These are phyloP conservation scores for Pythium scleroteichum DNA, from an alignment of 352 stramenopile genomes.

Conservation along the genomic window DNA sequence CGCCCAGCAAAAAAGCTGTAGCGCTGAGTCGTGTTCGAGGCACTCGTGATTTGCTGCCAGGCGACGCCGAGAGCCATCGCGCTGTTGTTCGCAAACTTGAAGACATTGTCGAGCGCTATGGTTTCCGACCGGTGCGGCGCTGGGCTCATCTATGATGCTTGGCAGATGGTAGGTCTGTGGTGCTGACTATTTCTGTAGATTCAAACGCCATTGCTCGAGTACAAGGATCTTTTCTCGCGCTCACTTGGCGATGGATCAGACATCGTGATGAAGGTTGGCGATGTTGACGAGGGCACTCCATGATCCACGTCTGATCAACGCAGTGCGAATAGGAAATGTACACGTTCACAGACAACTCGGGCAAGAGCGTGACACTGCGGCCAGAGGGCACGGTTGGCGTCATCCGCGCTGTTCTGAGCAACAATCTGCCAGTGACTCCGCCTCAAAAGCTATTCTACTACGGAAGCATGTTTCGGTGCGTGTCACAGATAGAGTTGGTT, in stretches of 20 bases:
- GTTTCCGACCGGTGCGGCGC: conserved; percentile 60
- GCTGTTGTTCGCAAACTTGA: conserved; percentile 62
- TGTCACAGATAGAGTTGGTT: too few relatives aligned
- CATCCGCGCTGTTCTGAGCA: conserved; percentile 76
- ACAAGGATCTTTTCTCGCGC: conserved; percentile 81
- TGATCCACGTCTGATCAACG: background rate
- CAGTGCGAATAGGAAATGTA: conserved; percentile 78
- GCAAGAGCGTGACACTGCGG: conserved; percentile 83
- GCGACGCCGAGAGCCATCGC: conserved; percentile 65
- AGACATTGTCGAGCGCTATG: conserved; percentile 62
- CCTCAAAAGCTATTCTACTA: conserved; percentile 85
- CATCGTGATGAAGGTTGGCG: conserved; percentile 83
- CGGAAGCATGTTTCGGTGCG: conserved; percentile 87
- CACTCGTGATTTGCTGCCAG: conserved; percentile 67
- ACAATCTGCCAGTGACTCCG: conserved; percentile 68
- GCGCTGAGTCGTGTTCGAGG: conserved; percentile 63
- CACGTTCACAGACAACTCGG: conserved; percentile 86
- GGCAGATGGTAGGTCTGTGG: too few relatives aligned
- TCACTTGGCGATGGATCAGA: conserved; percentile 84
- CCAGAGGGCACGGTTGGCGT: conserved; percentile 85
- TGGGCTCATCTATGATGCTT: background rate
- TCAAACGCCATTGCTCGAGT: conserved; percentile 85
- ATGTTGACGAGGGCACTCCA: background rate
- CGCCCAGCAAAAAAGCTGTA: conserved; percentile 32
- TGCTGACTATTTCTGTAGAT: conserved; percentile 38